phyloP scores from a whole-genome alignment of 176 grass and related monocot genomes.

The Carex scoparia region DNA sequence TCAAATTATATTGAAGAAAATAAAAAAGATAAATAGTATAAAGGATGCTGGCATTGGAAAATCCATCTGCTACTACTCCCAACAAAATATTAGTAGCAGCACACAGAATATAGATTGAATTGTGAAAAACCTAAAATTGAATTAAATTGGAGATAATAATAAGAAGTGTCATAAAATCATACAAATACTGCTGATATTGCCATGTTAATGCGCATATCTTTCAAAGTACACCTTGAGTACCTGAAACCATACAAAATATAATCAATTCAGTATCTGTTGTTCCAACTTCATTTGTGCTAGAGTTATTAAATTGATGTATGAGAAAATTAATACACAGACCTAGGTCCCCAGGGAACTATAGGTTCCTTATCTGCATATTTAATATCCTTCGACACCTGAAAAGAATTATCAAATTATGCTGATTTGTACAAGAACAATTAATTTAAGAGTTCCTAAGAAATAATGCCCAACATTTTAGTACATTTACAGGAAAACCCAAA shows the following conservation, averaged over 20 bases:
- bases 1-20: background rate
- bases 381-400: slow-evolving; percentile 86
- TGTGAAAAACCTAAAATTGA: background rate
- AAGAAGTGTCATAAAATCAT: slow-evolving; percentile 32
- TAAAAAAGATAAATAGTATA: background rate
- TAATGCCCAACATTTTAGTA: background rate
- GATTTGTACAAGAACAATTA: background rate
- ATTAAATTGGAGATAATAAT: background rate
- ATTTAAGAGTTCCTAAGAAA: background rate
- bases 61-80: background rate
- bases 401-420: slow-evolving; percentile 8
- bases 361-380: slow-evolving; percentile 93
- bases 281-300: background rate
- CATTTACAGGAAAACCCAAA: background rate
- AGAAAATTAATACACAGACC: slow-evolving; percentile 34
- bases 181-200: slow-evolving; percentile 79
- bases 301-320: background rate
- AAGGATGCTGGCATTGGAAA: background rate
- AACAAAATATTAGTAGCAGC: background rate
- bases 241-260: slow-evolving; percentile 48
- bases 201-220: slow-evolving; percentile 87
- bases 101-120: background rate
- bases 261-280: background rate
- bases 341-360: slow-evolving; percentile 81
- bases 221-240: slow-evolving; percentile 60